Base-by-base conservation (phyloP, 805 yeast genomes). In the Wickerhamomyces rabaulensis region DNA sequence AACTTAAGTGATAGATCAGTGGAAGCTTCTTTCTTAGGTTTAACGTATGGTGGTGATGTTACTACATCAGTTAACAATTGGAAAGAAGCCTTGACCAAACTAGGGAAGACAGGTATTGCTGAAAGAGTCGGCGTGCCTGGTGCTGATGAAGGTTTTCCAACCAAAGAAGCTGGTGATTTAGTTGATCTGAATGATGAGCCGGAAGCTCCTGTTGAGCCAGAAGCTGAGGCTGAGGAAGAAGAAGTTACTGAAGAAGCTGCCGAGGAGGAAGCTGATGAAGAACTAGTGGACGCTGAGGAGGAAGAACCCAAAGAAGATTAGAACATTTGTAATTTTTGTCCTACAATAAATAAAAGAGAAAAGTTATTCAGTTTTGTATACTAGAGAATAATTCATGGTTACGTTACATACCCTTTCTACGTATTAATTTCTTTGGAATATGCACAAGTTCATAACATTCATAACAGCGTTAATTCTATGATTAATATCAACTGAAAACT, bases 11-110 rank as follows among this genome's bases (percentile, higher is more conserved):
- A 79, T 35, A 79, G 95, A 62, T 73, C 72, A 49, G 74, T 95
- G 1, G 99, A 94, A 66, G 97, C 97, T 27, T 78, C 97, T 2
- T 63, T 94, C 51, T 77, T 94, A 53, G 86, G 86, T 33, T 71
- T 76, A 41, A 83, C 94, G 33, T 94, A 89, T 61, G 73, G 70
- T 10, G 62, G 60, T 15, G 74, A 73, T 48, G 63, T 82, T 23
- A 63, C 69, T 26, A 63, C 68, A 21, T 64, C 76, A 20, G 78
- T 87, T 31, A 67, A 69, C 12, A 63, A 68, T 47, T 92, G 99
- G 98, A 87, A 86, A 65, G 64, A 71, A 15, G 63, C 72, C 39
- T 72, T 92, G 48, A 59, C 44, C 2, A 58, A 66, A 13, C 65
- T 69, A 35, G 86, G 84, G 36, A 81, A 85, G 55, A 61, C 63